Base-by-base conservation (phyloP, 768 basidiomycete species). In the Leccinum longicurvipes region DNA sequence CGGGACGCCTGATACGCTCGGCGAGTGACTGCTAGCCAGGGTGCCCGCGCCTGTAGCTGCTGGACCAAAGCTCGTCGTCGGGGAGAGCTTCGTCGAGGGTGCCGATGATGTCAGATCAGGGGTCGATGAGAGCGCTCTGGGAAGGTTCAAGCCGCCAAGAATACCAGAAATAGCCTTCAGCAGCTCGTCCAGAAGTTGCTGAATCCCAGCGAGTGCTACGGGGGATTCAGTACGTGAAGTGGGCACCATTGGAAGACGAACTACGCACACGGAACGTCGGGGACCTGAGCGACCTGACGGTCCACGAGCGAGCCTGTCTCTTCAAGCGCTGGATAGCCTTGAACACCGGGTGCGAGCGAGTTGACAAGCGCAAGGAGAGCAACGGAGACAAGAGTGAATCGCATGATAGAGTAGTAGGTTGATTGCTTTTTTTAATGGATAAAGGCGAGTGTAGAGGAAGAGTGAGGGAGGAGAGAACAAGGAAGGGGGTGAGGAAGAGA, bases 371-470 rank as follows among this genome's bases (percentile, higher is more conserved):
- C 57, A 49, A 71, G 50, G 47, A 67, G 56, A 51, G 54, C 56
- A 21, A 64, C 32, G 6, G 67, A 56, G 42, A 61, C 36, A 55
- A 53, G 27, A 19, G 62, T 24, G 54, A 59, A 63, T 58, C 58
- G 68, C 68, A 69, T 72, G 53, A 19, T 65, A 55, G 50, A 60
- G 14, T 55, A 56, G 58, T 50, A 64, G 62, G 52, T 0, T 58
- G 64, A n/a, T 57, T 58, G 51, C 19, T 47, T 58, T 54, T 65
- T 68, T 58, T n/a, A n/a, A 36, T 51, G 24, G 17, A 44, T 53
- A 53, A 4, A 34, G 41, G 51, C 58, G 64, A 56, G 29, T 27
- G 6, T 31, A 36, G 60, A 47, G 60, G 52, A 55, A 0, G 50
- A 57, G 29, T 47, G 42, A 25, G 50, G 41, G 23, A 34, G 27